Conservation (phyloP, 345 rosid species). For the Syzygium jambos region DNA sequence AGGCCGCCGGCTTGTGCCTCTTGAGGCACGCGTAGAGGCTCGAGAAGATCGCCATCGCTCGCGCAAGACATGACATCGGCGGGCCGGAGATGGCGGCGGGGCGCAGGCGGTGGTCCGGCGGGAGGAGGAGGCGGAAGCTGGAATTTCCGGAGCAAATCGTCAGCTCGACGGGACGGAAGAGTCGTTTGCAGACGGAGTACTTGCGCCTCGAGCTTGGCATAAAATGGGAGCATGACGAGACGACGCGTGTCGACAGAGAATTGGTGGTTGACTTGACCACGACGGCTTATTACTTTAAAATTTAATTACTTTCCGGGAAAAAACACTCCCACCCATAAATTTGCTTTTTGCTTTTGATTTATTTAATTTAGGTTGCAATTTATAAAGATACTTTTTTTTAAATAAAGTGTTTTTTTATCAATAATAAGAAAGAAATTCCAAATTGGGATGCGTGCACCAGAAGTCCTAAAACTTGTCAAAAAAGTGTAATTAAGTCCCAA, state of each 20-base stretch:
- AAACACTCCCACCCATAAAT: neutral
- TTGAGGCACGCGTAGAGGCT: slow-evolving; percentile 15
- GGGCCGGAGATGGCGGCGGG: neutral
- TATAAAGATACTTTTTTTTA: too few relatives aligned
- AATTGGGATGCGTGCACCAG: too few relatives aligned
- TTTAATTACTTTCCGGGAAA: neutral
- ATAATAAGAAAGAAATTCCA: too few relatives aligned
- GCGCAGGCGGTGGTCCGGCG: neutral
- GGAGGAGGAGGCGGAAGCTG: neutral
- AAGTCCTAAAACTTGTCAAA: too few relatives aligned
- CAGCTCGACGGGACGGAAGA: neutral
- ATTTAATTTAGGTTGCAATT: too few relatives aligned
- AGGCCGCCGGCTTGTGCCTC: neutral
- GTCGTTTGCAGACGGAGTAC: neutral
- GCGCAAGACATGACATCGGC: neutral
- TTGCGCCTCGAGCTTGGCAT: neutral
- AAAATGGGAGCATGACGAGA: neutral
- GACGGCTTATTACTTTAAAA: neutral
- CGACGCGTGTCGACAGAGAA: neutral
- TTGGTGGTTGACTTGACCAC: neutral
- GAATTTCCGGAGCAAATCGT: neutral
- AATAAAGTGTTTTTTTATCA: too few relatives aligned
- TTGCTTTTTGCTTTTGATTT: neutral
- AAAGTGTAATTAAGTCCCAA: too few relatives aligned
- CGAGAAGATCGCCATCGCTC: slow-evolving; percentile 20